These are phyloP conservation scores for Margaritispora aquatica DNA, from an alignment of 495 filamentous ascomycete species.

Conservation along the genomic window DNA sequence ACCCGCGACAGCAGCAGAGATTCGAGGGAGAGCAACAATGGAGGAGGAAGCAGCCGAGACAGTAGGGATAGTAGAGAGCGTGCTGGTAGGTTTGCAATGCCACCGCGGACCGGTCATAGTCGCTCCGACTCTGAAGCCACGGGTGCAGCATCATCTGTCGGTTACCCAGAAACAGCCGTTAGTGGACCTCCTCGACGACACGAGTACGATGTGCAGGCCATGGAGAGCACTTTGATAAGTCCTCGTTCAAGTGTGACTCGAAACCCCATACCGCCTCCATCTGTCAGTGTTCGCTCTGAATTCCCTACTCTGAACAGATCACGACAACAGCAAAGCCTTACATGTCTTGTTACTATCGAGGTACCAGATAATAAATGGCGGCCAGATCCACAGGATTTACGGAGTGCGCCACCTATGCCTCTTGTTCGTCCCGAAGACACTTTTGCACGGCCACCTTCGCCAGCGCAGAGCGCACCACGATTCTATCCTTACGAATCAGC, in stretches of 20 bases:
- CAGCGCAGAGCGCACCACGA: conserved; percentile 40
- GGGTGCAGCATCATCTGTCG: conserved; percentile 64
- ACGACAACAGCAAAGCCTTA: conserved; percentile 90
- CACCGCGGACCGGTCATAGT: conserved; percentile 58
- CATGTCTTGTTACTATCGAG: conserved; percentile 91
- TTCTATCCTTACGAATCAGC: conserved; percentile 54
- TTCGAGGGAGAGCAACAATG: conserved; percentile 37
- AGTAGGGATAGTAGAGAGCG: conserved; percentile 51
- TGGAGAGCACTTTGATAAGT: conserved; percentile 80
- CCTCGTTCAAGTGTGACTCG: conserved; percentile 62
- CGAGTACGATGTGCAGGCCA: conserved; percentile 93
- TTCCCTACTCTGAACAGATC: conserved; percentile 91
- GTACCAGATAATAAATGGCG: conserved; percentile 91
- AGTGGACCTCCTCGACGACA: conserved; percentile 63
- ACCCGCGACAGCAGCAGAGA: conserved; percentile 35
- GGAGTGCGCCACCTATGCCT: conserved; percentile 49
- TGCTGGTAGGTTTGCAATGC: conserved; percentile 53
- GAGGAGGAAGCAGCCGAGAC: conserved; percentile 18
- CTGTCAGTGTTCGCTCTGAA: conserved; percentile 89
- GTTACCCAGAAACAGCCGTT: conserved; percentile 63
- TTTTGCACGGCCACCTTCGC: conserved; percentile 43
- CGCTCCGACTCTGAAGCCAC: conserved; percentile 67
- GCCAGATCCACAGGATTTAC: conserved; percentile 77
- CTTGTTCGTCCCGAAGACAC: conserved; percentile 38
- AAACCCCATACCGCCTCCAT: conserved; percentile 88